A percentile compares a stretch with the other conserved stretches of the same genome.
Evolutionary conservation across 2,329 filamentous ascomycete genomes (phyloP).

Genomic region (Pseudocercospora pini-densiflorae): DNA sequence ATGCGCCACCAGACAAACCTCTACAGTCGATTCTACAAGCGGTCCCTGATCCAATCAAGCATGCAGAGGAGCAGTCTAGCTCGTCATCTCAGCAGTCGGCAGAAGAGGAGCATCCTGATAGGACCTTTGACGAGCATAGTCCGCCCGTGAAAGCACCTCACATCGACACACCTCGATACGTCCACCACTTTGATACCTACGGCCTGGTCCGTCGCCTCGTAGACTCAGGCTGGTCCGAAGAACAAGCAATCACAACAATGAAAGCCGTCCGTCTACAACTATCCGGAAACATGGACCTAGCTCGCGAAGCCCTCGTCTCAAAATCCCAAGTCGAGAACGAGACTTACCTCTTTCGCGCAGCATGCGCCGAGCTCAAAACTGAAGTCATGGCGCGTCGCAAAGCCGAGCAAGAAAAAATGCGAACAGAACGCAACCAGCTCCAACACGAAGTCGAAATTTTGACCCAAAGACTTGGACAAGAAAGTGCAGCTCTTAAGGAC

Average conservation of each 20-base stretch:
- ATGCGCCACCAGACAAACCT: conserved; percentile 29
- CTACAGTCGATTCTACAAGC: conserved; percentile 36
- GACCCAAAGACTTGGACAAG: conserved; percentile 81
- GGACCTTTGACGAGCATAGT: conserved; percentile 47
- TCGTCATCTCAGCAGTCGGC: conserved; percentile 11
- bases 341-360: conserved; percentile 89
- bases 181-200: conserved; percentile 97
- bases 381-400: conserved; percentile 81
- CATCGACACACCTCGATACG: conserved; percentile 75
- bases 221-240: conserved; percentile 69
- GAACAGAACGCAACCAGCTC: conserved; percentile 80
- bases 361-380: conserved; percentile 87
- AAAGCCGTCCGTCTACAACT: conserved; percentile 83
- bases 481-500: conserved; percentile 80
- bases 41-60: conserved; percentile 33
- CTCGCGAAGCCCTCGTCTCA: conserved; percentile 78
- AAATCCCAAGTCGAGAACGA: conserved; percentile 95
- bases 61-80: conserved; percentile 27
- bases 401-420: conserved; percentile 77
- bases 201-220: conserved; percentile 81
- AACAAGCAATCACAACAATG: conserved; percentile 85
- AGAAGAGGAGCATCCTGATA: conserved; percentile 35
- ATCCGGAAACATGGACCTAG: conserved; percentile 77
- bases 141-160: conserved; percentile 59
- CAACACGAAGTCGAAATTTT: conserved; percentile 97